Percentiles rank a stretch among this genome's conserved stretches.
Evolutionary conservation across 345 rosid genomes (phyloP).

Genomic region (Psidium guajava): DNA sequence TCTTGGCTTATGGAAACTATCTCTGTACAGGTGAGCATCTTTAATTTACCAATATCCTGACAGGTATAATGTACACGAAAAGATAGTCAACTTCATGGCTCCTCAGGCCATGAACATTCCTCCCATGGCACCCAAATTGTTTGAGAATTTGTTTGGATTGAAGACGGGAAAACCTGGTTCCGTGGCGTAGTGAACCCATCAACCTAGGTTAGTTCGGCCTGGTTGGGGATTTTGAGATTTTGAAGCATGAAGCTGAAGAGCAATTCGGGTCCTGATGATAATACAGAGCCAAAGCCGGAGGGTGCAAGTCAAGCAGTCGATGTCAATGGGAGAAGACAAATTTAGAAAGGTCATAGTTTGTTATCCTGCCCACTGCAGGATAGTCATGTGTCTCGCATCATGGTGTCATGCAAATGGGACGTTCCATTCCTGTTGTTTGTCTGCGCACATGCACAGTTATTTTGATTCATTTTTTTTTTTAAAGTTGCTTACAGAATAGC

Average conservation of each 20-base stretch:
- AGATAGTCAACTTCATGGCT: slow-evolving; percentile 82
- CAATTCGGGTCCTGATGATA: neutral
- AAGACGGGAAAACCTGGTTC: slow-evolving; percentile 22
- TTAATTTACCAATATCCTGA: neutral
- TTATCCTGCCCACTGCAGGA: neutral
- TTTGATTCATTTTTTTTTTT: neutral
- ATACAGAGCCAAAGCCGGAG: neutral
- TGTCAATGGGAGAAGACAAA: neutral
- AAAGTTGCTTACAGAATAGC: neutral
- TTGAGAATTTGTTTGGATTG: slow-evolving; percentile 73
- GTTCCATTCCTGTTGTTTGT: neutral
- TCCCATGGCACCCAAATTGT: slow-evolving; percentile 59
- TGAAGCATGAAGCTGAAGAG: neutral
- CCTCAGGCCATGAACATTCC: slow-evolving; percentile 48
- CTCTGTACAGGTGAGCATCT: neutral
- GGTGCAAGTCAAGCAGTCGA: neutral
- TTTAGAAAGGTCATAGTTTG: neutral
- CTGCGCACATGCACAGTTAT: neutral
- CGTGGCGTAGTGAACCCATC: neutral
- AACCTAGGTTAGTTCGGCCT: neutral
- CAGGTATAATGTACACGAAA: slow-evolving; percentile 78
- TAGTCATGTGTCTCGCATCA: neutral
- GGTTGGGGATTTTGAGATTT: neutral
- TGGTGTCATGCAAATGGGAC: neutral
- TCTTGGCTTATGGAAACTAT: neutral